Base-by-base conservation (phyloP, 2,329 filamentous ascomycete genomes). In the Pseudonectria foliicola region DNA sequence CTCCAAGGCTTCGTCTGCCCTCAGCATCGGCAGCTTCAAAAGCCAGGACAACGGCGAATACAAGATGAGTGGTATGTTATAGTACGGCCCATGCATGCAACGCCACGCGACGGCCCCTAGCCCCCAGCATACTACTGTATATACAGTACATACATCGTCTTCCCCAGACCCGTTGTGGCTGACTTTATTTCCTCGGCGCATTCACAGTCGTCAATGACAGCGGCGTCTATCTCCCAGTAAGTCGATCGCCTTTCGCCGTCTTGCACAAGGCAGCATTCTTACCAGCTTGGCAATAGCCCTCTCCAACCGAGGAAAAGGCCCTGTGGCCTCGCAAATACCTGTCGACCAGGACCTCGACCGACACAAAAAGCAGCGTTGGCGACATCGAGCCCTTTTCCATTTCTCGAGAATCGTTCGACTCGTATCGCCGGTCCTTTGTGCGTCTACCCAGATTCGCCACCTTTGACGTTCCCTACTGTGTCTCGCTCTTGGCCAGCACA, bases 361-460 rank as follows among this genome's bases (percentile, higher is more conserved):
- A 76, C 45, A 72, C 67, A 23, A 63, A 64, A 37, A 78, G 73
- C 55, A 76, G 82, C 49, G 68, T 85, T 40, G 79, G 80, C 51
- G 87, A 94, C 43, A 89, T 88, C 50, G 90, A 96, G 57, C 88
- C 84, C 11, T 96, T 96, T 59, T 87, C 84, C 44, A 96, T 96
- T 58, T 95, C 89, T 25, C 77, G 90, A 53, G 92, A 96, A 64
- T 95, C 89, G 2, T 96, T 96, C 55, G 92, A 96, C 59, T 95
- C 89, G 3, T 96, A 96, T 64, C 75, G 92, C 44, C 80, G 92
- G 53, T 95, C 89, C 45, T 96, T 96, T 67, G 90, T 95, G 74
- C 50, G 82, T 70, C 11, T n/a, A 25, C 10, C 14, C 26, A 29
- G 13, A 12, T 10, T 12, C 14, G 11, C 6, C 5, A 8, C 29